Percentiles rank a stretch among this genome's conserved stretches.
phyloP scores from a whole-genome alignment of 164 flowering plant genomes.

The Nelumbo lutea region DNA sequence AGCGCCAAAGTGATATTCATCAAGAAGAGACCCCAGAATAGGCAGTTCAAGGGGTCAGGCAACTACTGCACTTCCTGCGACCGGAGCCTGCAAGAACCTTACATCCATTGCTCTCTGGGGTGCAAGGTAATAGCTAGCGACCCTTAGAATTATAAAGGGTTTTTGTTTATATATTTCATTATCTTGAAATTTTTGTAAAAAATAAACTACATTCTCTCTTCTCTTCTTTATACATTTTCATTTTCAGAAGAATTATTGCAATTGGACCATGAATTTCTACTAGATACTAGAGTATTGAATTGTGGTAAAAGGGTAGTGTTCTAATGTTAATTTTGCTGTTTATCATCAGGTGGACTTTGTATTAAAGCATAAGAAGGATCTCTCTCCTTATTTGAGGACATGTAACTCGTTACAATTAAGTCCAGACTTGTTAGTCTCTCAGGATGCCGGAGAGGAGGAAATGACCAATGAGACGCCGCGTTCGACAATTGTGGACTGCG shows the following conservation, averaged over 20 bases:
- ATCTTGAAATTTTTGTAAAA: no score
- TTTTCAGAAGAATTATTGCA: no score
- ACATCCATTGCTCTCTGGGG: slow-evolving; percentile 82
- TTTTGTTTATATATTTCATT: no score
- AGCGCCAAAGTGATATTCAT: slow-evolving; percentile 91
- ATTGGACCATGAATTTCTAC: no score
- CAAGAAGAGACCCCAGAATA: slow-evolving; percentile 86
- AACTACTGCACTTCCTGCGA: slow-evolving; percentile 90
- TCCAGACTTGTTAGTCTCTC: slow-evolving; percentile 73
- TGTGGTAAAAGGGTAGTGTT: no score
- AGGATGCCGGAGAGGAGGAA: slow-evolving; percentile 57
- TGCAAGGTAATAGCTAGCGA: slow-evolving; percentile 65
- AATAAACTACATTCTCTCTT: no score
- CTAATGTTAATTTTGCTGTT: background rate
- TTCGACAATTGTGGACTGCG: slow-evolving; percentile 59
- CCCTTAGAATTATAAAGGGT: background rate
- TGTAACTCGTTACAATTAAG: slow-evolving; percentile 73
- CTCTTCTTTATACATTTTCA: no score
- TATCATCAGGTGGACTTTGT: slow-evolving; percentile 71
- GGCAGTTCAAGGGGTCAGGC: slow-evolving; percentile 89
- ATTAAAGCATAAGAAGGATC: slow-evolving; percentile 58
- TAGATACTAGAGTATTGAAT: no score
- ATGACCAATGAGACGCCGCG: slow-evolving; percentile 40
- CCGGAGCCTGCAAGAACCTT: slow-evolving; percentile 87
- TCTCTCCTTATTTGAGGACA: slow-evolving; percentile 56